Evolutionary conservation across 1,139 yeast species (phyloP).

Genomic region (Yamadazyma pseudoaaseri): DNA sequence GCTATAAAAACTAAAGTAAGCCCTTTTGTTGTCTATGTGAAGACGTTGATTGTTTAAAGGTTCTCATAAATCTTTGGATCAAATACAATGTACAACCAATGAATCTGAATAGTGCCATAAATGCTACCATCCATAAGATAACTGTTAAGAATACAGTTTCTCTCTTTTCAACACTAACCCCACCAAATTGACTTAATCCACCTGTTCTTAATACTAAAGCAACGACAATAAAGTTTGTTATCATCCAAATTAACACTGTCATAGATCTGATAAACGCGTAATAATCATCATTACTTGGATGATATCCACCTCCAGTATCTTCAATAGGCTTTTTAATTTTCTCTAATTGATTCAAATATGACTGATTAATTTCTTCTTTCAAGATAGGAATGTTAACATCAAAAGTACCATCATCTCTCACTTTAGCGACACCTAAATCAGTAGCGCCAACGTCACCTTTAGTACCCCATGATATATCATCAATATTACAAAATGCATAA

Average conservation of each 20-base stretch:
- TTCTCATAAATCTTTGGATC: conserved; percentile 32
- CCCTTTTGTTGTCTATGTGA: conserved; percentile 16
- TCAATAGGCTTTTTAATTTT: conserved; percentile 51
- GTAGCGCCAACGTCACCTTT: conserved; percentile 47
- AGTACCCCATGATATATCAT: conserved; percentile 53
- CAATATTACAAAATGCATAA: conserved; percentile 51
- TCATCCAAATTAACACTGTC: conserved; percentile 78
- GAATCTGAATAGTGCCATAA: conserved; percentile 72
- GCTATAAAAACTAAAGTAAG: conserved; percentile 5
- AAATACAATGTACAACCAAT: conserved; percentile 66
- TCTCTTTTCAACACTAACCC: conserved; percentile 21
- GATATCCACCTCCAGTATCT: conserved; percentile 32
- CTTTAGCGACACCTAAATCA: conserved; percentile 55
- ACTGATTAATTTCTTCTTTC: conserved; percentile 58
- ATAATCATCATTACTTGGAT: conserved; percentile 55
- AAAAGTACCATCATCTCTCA: conserved; percentile 62
- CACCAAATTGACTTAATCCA: conserved; percentile 46
- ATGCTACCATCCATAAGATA: conserved; percentile 78
- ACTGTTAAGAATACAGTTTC: conserved; percentile 62
- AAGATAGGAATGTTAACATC: conserved; percentile 73
- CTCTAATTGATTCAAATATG: conserved; percentile 61
- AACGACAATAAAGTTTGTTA: conserved; percentile 68
- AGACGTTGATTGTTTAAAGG: conserved; percentile 21
- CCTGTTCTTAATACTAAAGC: conserved; percentile 74
- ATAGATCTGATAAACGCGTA: conserved; percentile 79